phyloP scores from a whole-genome alignment of 305 asterid species.

The Solanum hybrid region DNA sequence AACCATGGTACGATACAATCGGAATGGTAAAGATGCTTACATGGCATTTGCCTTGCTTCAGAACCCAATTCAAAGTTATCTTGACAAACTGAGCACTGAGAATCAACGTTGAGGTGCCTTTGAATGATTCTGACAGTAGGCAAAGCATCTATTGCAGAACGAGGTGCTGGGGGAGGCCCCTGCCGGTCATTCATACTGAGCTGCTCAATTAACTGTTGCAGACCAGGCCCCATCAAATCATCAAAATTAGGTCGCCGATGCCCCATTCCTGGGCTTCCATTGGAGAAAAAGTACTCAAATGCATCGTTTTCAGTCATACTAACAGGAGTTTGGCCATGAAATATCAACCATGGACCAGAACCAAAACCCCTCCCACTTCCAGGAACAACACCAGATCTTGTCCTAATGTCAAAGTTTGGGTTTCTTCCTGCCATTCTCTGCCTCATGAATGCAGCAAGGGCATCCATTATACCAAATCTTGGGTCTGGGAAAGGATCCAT shows the following conservation, averaged over 20 bases:
- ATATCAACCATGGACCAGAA: conserved; percentile 48
- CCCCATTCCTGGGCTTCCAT: conserved; percentile 40
- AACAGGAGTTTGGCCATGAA: conserved; percentile 52
- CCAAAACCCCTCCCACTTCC: conserved; percentile 30
- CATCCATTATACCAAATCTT: conserved; percentile 58
- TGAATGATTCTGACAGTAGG: conserved; percentile 38
- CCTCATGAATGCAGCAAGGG: conserved; percentile 61
- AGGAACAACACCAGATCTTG: conserved; percentile 43
- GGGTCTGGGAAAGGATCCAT: conserved; percentile 58
- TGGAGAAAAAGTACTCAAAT: conserved; percentile 41
- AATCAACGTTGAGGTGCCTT: conserved; percentile 32
- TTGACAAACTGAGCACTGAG: conserved; percentile 57
- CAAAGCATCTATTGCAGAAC: conserved; percentile 46
- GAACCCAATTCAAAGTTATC: conserved; percentile 42
- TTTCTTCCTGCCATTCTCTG: conserved; percentile 75
- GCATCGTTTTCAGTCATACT: conserved; percentile 40
- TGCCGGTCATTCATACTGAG: conserved; percentile 34
- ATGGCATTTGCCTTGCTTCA: conserved; percentile 54
- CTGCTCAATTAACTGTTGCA: conserved; percentile 68
- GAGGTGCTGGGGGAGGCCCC: conserved; percentile 57
- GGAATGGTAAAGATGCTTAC: conserved; percentile 49
- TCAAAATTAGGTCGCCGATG: conserved; percentile 50
- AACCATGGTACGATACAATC: conserved; percentile 63
- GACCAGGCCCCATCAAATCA: conserved; percentile 64
- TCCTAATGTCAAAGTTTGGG: conserved; percentile 54